Base-by-base conservation (phyloP, 148 eudicot species). In the Persicaria tinctoria region DNA sequence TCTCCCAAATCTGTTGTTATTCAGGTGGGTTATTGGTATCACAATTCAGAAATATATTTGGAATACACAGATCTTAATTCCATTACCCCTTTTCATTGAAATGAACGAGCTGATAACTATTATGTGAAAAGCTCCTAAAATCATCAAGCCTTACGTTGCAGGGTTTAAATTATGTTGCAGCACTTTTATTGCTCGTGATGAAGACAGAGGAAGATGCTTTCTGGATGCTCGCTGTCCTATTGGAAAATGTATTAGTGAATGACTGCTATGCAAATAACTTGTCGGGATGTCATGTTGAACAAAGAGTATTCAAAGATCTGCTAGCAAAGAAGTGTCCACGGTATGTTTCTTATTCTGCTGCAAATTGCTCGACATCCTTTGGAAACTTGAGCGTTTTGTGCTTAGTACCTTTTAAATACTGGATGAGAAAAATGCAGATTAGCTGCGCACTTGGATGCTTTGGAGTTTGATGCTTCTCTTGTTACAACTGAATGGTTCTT, bases 181-280 rank as follows among this genome's bases (percentile, higher is more conserved):
- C 99, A 72, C 73, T 95, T 64, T 71, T 95, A 80, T 81, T 92
- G 81, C 94, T 95, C 66, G 99, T 95, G 85, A 87, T 95, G 96
- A 92, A 95, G 87, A 95, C 96, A n/a, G 99, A 95, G 85, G 99
- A 95, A 87, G 99, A 95, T 74, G 99, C 96, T 6, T 95, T 95
- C 76, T 95, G 99, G 99, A 92, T 95, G 99, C 86, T 95, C 27
- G 92, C 99, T 74, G 96, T 92, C 73, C 88, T 95, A 54, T 47
- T 95, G 75, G 99, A 95, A 85, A 85, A 92, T 79, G 99, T 95
- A 44, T 79, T 95, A 77, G 97, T 90, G 16, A 90, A 77, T 50
- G 96, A 95, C 76, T 95, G 99, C 73, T 95, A 95, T 77, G 79
- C 97, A 17, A 84, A 73, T 73, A 92, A 95, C 79, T 85, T 95